Percentiles rank a stretch among this genome's conserved stretches.
phyloP scores from a whole-genome alignment of 495 filamentous ascomycete genomes.

The Aspergillus steynii region DNA sequence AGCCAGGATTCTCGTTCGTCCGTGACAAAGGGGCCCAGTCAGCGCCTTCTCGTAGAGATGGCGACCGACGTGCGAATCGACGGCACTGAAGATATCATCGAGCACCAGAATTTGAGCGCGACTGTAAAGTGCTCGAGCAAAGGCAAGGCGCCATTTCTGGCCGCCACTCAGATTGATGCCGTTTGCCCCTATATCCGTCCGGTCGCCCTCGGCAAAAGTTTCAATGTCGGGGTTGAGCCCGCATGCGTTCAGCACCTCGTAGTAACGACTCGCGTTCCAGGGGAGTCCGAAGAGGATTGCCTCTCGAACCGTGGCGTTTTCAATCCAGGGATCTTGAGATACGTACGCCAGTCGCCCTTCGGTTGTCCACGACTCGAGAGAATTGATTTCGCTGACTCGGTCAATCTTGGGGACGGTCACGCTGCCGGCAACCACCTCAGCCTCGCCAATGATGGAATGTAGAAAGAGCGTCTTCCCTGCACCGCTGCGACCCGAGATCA shows the following conservation, averaged over 20 bases:
- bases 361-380: slow-evolving; percentile 41
- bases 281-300: slow-evolving; percentile 77
- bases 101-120: slow-evolving; percentile 76
- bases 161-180: slow-evolving; percentile 85
- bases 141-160: slow-evolving; percentile 78
- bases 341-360: slow-evolving; percentile 72
- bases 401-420: slow-evolving; percentile 45
- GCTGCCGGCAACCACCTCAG: slow-evolving; percentile 47
- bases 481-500: slow-evolving; percentile 59
- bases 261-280: slow-evolving; percentile 62
- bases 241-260: slow-evolving; percentile 65
- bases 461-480: slow-evolving; percentile 67
- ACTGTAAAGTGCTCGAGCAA: slow-evolving; percentile 79
- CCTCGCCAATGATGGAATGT: slow-evolving; percentile 62
- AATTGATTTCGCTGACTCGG: slow-evolving; percentile 19
- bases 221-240: slow-evolving; percentile 73
- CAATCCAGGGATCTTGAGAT: slow-evolving; percentile 83
- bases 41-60: slow-evolving; percentile 76
- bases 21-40: slow-evolving; percentile 64
- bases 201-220: slow-evolving; percentile 70
- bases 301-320: slow-evolving; percentile 74
- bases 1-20: slow-evolving; percentile 74
- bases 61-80: slow-evolving; percentile 71
- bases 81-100: slow-evolving; percentile 80
- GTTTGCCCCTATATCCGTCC: slow-evolving; percentile 78